Conservation (phyloP, 2,329 filamentous ascomycete species). For the Microcyclospora pomicola region DNA sequence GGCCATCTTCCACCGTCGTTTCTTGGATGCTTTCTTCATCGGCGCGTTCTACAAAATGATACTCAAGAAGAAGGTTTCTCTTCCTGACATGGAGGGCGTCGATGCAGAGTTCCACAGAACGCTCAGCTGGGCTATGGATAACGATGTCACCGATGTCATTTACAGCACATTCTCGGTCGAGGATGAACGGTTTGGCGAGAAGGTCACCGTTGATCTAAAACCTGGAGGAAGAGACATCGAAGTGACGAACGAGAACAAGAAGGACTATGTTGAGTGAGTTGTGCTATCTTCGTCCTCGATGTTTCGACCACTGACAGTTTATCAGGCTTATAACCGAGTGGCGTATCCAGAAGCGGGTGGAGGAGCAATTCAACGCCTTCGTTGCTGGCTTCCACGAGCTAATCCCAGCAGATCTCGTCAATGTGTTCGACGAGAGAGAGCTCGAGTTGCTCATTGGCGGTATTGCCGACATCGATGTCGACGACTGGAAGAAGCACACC, state of each 20-base stretch:
- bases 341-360: slow-evolving; percentile 97
- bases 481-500: slow-evolving; percentile 99
- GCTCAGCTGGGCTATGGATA: slow-evolving; percentile 93
- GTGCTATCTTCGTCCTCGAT: background rate
- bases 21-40: slow-evolving; percentile 98
- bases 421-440: slow-evolving; percentile 96
- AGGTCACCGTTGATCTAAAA: slow-evolving; percentile 86
- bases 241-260: slow-evolving; percentile 97
- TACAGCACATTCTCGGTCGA: slow-evolving; percentile 96
- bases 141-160: slow-evolving; percentile 87
- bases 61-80: slow-evolving; percentile 74
- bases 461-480: slow-evolving; percentile 98
- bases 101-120: slow-evolving; percentile 96
- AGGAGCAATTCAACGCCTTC: slow-evolving; percentile 97
- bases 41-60: slow-evolving; percentile 99
- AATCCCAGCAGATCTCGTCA: slow-evolving; percentile 90
- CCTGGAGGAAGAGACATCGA: slow-evolving; percentile 81
- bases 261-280: slow-evolving; percentile 84
- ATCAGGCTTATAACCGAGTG: slow-evolving; percentile 86
- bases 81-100: slow-evolving; percentile 97
- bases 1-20: slow-evolving; percentile 94
- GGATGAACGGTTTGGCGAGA: slow-evolving; percentile 91
- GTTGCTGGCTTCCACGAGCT: slow-evolving; percentile 95
- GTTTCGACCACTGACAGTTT: slow-evolving; percentile 5
- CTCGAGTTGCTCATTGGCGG: slow-evolving; percentile 91